Percentiles rank a stretch among this genome's conserved stretches.
Evolutionary conservation across 1,284 basidiomycete genomes (phyloP).

Genomic region (Papiliotrema laurentii): DNA sequence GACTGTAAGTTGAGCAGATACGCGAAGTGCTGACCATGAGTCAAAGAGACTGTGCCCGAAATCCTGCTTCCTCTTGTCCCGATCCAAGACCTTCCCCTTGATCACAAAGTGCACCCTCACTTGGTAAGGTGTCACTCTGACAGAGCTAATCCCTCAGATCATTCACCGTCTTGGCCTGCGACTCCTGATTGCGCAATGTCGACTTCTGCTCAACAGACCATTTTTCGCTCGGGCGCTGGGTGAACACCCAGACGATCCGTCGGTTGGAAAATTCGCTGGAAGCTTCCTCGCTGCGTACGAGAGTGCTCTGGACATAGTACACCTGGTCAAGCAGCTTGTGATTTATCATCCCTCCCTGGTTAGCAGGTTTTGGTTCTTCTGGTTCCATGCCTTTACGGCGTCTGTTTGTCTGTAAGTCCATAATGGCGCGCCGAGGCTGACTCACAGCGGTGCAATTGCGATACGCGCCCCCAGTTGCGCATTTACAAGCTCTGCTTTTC

Average conservation of each 20-base stretch:
- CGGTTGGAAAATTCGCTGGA: conserved; percentile 25
- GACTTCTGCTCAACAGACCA: conserved; percentile 43
- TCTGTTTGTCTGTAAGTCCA: conserved; percentile 42
- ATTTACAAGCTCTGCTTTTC: conserved; percentile 41
- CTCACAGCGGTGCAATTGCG: conserved; percentile 33
- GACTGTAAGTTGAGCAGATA: conserved; percentile 27
- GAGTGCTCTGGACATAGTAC: conserved; percentile 43
- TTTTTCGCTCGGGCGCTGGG: conserved; percentile 40
- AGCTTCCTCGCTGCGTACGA: conserved; percentile 43
- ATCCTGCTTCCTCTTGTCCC: conserved; percentile 29
- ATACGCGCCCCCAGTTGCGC: conserved; percentile 43
- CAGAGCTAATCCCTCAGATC: too few relatives aligned
- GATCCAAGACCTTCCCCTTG: conserved; percentile 38
- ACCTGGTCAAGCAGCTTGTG: conserved; percentile 41
- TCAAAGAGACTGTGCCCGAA: conserved; percentile 36
- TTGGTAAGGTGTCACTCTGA: conserved; percentile 17
- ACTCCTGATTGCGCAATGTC: conserved; percentile 38
- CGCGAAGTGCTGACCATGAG: conserved; percentile 11
- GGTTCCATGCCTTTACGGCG: conserved; percentile 45
- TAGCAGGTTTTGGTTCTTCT: conserved; percentile 44
- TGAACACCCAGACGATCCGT: conserved; percentile 34
- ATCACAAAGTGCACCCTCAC: conserved; percentile 37
- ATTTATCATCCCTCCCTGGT: conserved; percentile 45
- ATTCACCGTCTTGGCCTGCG: conserved; percentile 45
- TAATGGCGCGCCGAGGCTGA: neutral